Percentiles rank a stretch among this genome's conserved stretches.
These are phyloP conservation scores for Xenosphaeropsis pyriputrescens DNA, from an alignment of 2,329 filamentous ascomycete species.

Conservation along the genomic window DNA sequence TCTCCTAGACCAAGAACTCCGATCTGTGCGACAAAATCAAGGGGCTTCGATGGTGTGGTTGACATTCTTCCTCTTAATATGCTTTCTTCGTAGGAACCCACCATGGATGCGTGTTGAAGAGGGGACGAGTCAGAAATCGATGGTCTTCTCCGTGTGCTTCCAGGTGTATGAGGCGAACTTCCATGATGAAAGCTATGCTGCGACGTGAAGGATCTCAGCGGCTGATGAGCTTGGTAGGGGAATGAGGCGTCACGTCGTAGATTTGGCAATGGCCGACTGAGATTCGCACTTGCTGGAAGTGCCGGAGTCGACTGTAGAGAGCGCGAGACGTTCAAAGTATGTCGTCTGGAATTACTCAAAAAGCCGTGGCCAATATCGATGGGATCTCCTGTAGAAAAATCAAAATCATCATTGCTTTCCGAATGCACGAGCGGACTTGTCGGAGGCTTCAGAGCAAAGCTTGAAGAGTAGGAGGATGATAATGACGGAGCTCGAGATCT, in stretches of 20 bases:
- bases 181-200: constrained; percentile 28
- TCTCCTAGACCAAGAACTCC: constrained; percentile 82
- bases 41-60: constrained; percentile 78
- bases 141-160: constrained; percentile 43
- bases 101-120: constrained; percentile 84
- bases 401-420: constrained; percentile 67
- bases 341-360: constrained; percentile 36
- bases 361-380: constrained; percentile 28
- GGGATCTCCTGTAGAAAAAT: constrained; percentile 36
- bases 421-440: constrained; percentile 88
- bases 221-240: constrained; percentile 66
- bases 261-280: constrained; percentile 26
- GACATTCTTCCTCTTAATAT: constrained; percentile 94
- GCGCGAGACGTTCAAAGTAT: constrained; percentile 56
- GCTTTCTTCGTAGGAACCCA: constrained; percentile 95
- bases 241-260: constrained; percentile 47
- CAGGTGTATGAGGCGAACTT: constrained; percentile 32
- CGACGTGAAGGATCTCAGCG: constrained; percentile 58
- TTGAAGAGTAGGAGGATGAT: constrained; percentile 61
- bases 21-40: constrained; percentile 90
- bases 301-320: constrained; percentile 27
- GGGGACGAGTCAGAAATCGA: constrained; percentile 66
- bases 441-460: constrained; percentile 73
- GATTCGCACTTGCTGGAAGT: constrained; percentile 21
- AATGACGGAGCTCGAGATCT: constrained; percentile 33